A percentile compares a stretch with the other conserved stretches of the same genome.
Conservation (phyloP, 2,329 filamentous ascomycete species). For the Leptographium procerum region DNA sequence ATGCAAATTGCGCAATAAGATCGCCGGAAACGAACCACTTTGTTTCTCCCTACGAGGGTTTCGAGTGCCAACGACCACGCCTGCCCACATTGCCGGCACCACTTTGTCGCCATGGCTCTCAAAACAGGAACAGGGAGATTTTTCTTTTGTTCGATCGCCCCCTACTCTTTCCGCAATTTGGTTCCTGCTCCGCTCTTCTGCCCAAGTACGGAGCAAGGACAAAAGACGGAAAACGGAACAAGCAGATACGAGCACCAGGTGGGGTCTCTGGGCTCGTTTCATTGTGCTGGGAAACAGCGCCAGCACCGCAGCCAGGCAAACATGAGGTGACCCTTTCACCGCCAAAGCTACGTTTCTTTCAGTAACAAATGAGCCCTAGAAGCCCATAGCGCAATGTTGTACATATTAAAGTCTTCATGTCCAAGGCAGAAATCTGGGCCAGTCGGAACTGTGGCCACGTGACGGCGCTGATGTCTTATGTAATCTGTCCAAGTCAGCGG, state of each 20-base stretch:
- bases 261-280: background rate
- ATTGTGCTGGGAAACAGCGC: background rate
- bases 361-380: background rate
- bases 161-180: background rate
- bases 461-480: background rate
- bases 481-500: background rate
- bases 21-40: background rate
- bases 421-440: background rate
- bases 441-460: background rate
- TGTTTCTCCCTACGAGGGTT: background rate
- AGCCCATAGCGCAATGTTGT: background rate
- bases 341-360: background rate
- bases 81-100: background rate
- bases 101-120: background rate
- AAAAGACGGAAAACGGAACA: background rate
- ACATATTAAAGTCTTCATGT: background rate
- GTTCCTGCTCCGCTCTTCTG: background rate
- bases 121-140: background rate
- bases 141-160: background rate
- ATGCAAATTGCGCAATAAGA: background rate
- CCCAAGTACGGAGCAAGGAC: background rate
- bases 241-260: background rate
- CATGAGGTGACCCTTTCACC: background rate
- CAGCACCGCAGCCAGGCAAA: background rate
- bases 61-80: background rate